Evolutionary conservation across 2,329 filamentous ascomycete species (phyloP).

Genomic region (Clarireedia sp.): DNA sequence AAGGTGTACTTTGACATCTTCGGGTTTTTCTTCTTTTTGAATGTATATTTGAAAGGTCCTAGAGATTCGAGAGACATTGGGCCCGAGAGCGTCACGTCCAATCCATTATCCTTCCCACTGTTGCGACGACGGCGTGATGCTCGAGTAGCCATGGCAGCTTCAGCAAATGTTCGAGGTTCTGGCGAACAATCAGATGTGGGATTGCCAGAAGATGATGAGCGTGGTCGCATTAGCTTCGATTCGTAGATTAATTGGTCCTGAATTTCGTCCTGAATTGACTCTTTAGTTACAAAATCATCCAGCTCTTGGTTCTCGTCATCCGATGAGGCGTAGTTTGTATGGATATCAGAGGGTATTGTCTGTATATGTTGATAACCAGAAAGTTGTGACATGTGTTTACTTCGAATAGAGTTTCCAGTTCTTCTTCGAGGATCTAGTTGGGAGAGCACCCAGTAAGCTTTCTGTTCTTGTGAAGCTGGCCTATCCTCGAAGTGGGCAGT

Average conservation of each 20-base stretch:
- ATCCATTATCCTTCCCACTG: background rate
- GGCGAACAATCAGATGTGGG: background rate
- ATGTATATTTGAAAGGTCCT: slow-evolving; percentile 13
- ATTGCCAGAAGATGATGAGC: background rate
- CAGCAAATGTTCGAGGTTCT: slow-evolving; percentile 7
- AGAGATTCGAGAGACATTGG: slow-evolving; percentile 12
- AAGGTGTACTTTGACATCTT: background rate
- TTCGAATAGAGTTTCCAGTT: background rate
- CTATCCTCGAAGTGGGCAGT: background rate
- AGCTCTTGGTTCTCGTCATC: background rate
- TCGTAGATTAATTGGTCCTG: slow-evolving; percentile 7
- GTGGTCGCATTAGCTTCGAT: background rate
- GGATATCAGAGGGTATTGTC: slow-evolving; percentile 1
- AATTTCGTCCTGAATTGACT: slow-evolving; percentile 10
- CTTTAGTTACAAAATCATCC: slow-evolving; percentile 5
- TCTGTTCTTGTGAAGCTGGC: background rate
- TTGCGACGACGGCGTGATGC: slow-evolving; percentile 4
- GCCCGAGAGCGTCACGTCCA: slow-evolving; percentile 6
- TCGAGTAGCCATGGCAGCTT: slow-evolving; percentile 11
- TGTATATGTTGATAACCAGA: slow-evolving; percentile 8
- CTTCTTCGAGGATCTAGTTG: background rate
- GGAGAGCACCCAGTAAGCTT: slow-evolving; percentile 9
- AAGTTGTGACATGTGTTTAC: background rate
- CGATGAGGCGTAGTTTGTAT: background rate
- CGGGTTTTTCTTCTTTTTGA: slow-evolving; percentile 11